Evolutionary conservation across 2,329 filamentous ascomycete genomes (phyloP).

Genomic region (Hymenoscyphus linearis): DNA sequence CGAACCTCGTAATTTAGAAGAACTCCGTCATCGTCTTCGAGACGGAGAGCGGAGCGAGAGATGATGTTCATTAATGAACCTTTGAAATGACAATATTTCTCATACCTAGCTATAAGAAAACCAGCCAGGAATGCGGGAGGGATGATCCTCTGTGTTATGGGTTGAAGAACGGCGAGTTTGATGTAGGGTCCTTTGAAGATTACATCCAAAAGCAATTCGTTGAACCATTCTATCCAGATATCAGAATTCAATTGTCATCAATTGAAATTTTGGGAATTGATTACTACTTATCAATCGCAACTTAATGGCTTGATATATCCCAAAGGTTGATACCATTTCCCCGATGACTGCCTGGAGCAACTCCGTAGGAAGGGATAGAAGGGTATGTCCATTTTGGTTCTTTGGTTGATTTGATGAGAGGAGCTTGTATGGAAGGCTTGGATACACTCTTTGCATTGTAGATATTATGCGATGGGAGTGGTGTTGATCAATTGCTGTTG

Average conservation of each 20-base stretch:
- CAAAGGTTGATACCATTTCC: not conserved
- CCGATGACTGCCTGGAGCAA: constrained; percentile 1
- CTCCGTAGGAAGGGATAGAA: not conserved
- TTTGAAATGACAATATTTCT: not conserved
- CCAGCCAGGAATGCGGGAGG: not conserved
- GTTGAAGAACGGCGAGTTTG: not conserved
- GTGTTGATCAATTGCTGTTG: not conserved
- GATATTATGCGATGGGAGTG: not conserved
- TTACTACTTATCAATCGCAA: not conserved
- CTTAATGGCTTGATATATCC: not conserved
- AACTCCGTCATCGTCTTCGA: not conserved
- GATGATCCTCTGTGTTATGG: not conserved
- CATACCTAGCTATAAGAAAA: not conserved
- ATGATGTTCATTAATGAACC: constrained; percentile 1
- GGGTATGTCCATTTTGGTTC: not conserved
- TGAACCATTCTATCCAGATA: not conserved
- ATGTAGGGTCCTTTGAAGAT: not conserved
- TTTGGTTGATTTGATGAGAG: not conserved
- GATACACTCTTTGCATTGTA: not conserved
- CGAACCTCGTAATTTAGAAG: not conserved
- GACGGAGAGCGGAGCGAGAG: not conserved
- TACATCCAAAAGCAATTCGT: not conserved
- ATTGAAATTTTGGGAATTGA: not conserved
- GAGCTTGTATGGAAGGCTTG: not conserved
- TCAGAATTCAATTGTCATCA: not conserved